Base-by-base conservation (phyloP, 1,284 basidiomycete species). In the Naganishia sp. region DNA sequence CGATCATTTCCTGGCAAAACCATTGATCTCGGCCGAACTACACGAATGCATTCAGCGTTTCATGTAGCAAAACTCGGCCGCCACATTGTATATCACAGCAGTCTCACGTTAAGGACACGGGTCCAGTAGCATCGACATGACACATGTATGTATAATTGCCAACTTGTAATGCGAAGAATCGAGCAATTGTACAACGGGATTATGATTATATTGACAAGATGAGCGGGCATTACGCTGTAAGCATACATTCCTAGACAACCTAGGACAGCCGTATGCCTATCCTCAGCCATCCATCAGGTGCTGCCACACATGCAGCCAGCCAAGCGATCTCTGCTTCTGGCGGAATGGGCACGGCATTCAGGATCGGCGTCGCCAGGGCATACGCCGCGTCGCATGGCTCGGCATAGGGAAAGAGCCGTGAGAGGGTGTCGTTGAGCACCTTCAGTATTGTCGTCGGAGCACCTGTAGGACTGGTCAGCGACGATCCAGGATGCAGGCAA, bases 281-380 rank as follows among this genome's bases (percentile, higher is more conserved):
- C 72, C 89, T 88, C 31, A 96, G 83, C 94, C 94, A 98, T 7
- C 95, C 95, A 75, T 98, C 95, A 6, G 92, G 91, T 11, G 93
- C 92, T 15, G 88, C 85, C 78, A 97, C 82, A 72, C 91, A 93
- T 13, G 90, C 88, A 15, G 92, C 90, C 15, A 98, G 78, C 94
- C 94, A 98, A 1, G 89, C 92, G 74, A 98, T 84, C 74, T 97
- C 94, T 1, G 92, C 84, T 51, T 96, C 94, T 18, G 87, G 81
- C 0, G 95, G 95, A 2, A 90, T 81, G 2, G 86, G 79, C n/a
- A 98, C 87, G 4, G 95, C 95, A 76, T 97, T 94, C 18, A 94
- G 83, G 55, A 97, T 78, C 0, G 90, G 85, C 73, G 77, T 74
- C 0, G 82, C 82, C 50, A 83, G 71, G 0, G 78, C 63, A 63